Conservation (phyloP, 176 grass and related monocot species). For the Lolium perenne region DNA sequence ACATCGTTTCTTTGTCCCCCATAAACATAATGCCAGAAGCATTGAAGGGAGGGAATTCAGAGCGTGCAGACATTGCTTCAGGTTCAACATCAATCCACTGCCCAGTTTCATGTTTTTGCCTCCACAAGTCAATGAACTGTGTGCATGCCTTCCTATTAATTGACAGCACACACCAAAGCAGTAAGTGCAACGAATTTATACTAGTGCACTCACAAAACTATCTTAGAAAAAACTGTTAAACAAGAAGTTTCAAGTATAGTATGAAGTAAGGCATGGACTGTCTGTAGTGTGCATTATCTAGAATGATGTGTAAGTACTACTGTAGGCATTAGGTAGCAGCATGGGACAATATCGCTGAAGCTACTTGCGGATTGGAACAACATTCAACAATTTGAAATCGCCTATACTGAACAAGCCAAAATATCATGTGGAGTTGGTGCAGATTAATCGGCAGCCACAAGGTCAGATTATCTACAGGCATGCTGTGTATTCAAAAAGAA, state of each 20-base stretch:
- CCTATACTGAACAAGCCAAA: neutral
- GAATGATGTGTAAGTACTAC: neutral
- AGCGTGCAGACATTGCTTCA: conserved; percentile 78
- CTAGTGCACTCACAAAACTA: conserved; percentile 1
- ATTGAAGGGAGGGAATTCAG: conserved; percentile 87
- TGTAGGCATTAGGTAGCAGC: neutral
- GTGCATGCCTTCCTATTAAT: conserved; percentile 73
- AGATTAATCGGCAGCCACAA: conserved; percentile 24
- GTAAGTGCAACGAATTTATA: conserved; percentile 19
- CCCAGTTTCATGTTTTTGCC: conserved; percentile 96
- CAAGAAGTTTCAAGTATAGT: neutral
- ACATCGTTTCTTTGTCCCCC: conserved; percentile 68
- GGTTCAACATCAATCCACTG: conserved; percentile 97
- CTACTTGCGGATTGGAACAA: conserved; percentile 13
- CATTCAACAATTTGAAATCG: neutral
- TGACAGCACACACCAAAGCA: neutral
- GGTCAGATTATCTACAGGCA: neutral
- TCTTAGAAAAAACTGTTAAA: neutral
- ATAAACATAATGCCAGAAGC: conserved; percentile 76
- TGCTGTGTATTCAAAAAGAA: neutral
- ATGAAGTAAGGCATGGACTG: conserved; percentile 18
- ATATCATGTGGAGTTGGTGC: neutral
- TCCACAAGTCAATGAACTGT: conserved; percentile 91
- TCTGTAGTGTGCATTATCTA: conserved; percentile 11
- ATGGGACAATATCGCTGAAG: neutral